Evolutionary conservation across 352 stramenopile species (phyloP).

Genomic region (Phytopythium oedochilum): DNA sequence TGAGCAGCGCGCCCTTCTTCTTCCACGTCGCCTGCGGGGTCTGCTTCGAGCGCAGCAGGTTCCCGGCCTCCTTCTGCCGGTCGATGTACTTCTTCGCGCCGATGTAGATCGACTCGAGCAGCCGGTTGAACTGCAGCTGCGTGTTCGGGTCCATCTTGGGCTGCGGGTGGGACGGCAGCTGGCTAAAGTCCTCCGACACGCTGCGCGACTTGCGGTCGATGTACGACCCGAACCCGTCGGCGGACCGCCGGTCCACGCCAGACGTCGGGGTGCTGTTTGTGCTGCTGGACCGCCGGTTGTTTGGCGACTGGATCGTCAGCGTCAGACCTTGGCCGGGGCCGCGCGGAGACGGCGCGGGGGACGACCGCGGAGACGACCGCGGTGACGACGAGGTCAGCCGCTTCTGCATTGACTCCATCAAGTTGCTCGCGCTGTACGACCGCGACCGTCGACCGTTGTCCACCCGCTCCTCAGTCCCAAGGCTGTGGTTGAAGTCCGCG

Average conservation of each 20-base stretch:
- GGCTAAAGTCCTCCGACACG: constrained; percentile 76
- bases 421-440: constrained; percentile 80
- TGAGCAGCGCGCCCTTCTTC: constrained; percentile 84
- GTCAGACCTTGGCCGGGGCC: constrained; percentile 37
- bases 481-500: constrained; percentile 81
- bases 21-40: constrained; percentile 82
- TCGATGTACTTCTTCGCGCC: constrained; percentile 86
- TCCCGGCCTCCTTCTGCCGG: constrained; percentile 54
- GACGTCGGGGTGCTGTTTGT: constrained; percentile 63
- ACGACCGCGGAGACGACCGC: constrained; percentile 60
- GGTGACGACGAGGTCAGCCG: constrained; percentile 64
- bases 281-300: constrained; percentile 51
- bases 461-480: constrained; percentile 57
- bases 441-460: constrained; percentile 53
- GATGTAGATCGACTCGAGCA: constrained; percentile 83
- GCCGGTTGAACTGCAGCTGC: constrained; percentile 74
- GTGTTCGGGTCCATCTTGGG: constrained; percentile 86
- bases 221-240: constrained; percentile 39
- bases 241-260: constrained; percentile 4
- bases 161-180: constrained; percentile 43
- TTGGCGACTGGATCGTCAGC: constrained; percentile 78
- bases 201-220: constrained; percentile 62
- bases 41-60: constrained; percentile 52
- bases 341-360: constrained; percentile 50
- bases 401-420: constrained; percentile 83